Evolutionary conservation across 2,329 filamentous ascomycete species (phyloP), one percentile per base, ranked within the genome.

Genomic region (Aspergillus spinulosporus): DNA sequence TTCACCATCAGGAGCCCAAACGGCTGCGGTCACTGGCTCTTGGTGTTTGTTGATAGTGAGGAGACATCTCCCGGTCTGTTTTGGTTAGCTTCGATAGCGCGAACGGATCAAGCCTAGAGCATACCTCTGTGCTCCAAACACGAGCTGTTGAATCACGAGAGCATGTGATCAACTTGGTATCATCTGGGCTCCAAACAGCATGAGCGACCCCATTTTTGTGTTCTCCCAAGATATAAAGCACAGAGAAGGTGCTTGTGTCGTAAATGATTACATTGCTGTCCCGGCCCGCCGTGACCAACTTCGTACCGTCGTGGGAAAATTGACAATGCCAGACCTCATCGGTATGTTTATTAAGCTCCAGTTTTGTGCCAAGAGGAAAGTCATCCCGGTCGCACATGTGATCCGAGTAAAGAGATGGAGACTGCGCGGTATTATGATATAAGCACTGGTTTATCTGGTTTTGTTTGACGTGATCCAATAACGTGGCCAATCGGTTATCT

Each of bases 241-340:
- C 76, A 12, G 82, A 76, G 68, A 92, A 96, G 0, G 83, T 83
- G 2, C 78, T 78, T 0, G 90, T 88, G 54, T 95, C 88, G 77
- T 94, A 97, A 56, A 99, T 89, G 53, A 90, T 81, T 47, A 96
- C 88, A 5, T 82, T 80, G 29, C 84, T 84, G 59, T 90, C 89
- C 64, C 84, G 84, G 49, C 93, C 91, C 57, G 91, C 89, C 36
- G 90, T 93, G 2, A 92, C 94, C 55, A 99, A 76, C 65, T 84
- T 88, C 21, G 82, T 84, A 12, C 94, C 94, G 66, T 96, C 87
- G 59, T 96, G 87, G 4, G 93, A 97, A 72, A 96, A 99, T 50
- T 88, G 84, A 8, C 97, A 80, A 67, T 91, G 89, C 92, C 93
- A 99, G 9, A 97, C 88, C 74, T 99, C 93, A 56, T 91, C 89